These are phyloP conservation scores for Fusarium humuli DNA, from an alignment of 2,329 filamentous ascomycete genomes.

Conservation along the genomic window DNA sequence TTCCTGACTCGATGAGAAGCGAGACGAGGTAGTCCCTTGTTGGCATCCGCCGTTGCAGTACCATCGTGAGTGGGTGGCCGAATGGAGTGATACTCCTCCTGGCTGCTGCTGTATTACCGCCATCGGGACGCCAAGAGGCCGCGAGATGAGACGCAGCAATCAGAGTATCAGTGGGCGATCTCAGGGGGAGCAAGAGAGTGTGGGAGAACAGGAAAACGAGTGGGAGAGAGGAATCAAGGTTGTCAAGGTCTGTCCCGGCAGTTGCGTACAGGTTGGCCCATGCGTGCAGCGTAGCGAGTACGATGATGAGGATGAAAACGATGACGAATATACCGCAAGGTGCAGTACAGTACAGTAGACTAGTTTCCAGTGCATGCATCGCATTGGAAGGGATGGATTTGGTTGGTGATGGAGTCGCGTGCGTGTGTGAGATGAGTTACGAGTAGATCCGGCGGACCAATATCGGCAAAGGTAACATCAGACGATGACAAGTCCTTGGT, in stretches of 20 bases:
- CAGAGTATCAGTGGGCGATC: constrained; percentile 26
- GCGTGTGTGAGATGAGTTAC: constrained; percentile 1
- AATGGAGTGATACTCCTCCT: constrained; percentile 31
- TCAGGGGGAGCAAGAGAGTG: constrained; percentile 19
- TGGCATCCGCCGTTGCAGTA: constrained; percentile 37
- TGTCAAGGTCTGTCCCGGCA: constrained; percentile 23
- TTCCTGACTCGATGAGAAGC: constrained; percentile 22
- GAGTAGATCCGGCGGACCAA: constrained; percentile 16
- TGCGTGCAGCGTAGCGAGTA: constrained; percentile 23
- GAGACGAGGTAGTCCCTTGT: constrained; percentile 24
- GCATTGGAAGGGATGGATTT: background rate
- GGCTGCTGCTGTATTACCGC: constrained; percentile 16
- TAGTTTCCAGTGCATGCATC: background rate
- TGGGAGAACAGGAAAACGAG: background rate
- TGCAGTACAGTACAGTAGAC: background rate
- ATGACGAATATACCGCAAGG: background rate
- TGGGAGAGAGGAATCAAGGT: constrained; percentile 8
- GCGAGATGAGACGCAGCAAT: constrained; percentile 27
- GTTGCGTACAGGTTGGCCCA: constrained; percentile 25
- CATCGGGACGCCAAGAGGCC: constrained; percentile 24
- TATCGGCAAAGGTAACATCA: constrained; percentile 12
- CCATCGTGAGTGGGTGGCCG: constrained; percentile 40
- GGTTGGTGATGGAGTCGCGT: constrained; percentile 18
- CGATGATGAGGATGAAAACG: constrained; percentile 1
- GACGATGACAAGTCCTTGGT: background rate